Evolutionary conservation across 2,329 filamentous ascomycete genomes (phyloP).

Genomic region (Aureobasidium mangrovei): DNA sequence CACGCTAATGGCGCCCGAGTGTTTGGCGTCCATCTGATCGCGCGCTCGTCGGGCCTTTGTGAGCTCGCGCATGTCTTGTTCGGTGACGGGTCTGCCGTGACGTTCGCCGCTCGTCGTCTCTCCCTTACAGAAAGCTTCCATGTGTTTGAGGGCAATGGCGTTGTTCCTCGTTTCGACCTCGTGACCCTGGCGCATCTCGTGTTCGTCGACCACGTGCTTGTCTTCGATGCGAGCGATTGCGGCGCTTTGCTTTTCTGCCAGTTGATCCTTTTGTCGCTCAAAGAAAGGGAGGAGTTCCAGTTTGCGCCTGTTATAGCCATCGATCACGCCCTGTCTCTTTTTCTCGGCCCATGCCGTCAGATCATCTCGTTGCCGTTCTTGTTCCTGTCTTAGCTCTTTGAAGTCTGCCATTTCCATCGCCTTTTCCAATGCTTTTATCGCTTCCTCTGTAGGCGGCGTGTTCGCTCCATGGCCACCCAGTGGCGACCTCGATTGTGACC

Average conservation of each 20-base stretch:
- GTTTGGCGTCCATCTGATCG: conserved; percentile 33
- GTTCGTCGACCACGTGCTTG: conserved; percentile 35
- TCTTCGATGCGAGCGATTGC: conserved; percentile 37
- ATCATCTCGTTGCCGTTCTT: conserved; percentile 24
- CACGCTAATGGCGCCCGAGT: conserved; percentile 39
- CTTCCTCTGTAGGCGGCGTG: not conserved
- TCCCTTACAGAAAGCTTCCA: conserved; percentile 40
- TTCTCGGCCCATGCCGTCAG: conserved; percentile 22
- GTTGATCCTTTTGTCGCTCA: conserved; percentile 14
- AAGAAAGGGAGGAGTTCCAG: conserved; percentile 5
- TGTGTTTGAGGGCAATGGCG: conserved; percentile 38
- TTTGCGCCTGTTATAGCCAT: conserved; percentile 2
- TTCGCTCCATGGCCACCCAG: not conserved
- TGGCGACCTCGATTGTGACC: conserved; percentile 2
- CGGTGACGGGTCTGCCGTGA: conserved; percentile 33
- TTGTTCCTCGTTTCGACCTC: conserved; percentile 34
- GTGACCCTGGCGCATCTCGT: conserved; percentile 34
- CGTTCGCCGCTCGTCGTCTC: conserved; percentile 23
- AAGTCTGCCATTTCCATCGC: conserved; percentile 22
- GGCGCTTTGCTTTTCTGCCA: conserved; percentile 24
- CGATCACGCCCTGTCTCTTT: conserved; percentile 19
- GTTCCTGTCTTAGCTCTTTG: conserved; percentile 20
- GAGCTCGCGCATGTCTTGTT: conserved; percentile 36
- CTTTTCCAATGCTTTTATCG: conserved; percentile 17
- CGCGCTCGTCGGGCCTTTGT: conserved; percentile 32